These are phyloP conservation scores for Rhodamnia argentea DNA, from an alignment of 345 rosid species.

Conservation along the genomic window DNA sequence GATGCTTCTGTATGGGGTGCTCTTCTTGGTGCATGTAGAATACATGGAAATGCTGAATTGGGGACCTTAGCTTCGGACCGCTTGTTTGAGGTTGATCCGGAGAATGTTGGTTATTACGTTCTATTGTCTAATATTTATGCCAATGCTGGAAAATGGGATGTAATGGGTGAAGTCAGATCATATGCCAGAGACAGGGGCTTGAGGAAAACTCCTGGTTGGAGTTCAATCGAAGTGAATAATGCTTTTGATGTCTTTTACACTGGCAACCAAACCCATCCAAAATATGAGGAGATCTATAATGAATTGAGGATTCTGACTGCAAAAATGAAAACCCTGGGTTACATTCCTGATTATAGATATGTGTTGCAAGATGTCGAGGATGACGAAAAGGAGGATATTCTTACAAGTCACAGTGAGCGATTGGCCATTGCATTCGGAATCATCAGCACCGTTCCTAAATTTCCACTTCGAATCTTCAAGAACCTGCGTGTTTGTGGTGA, in stretches of 20 bases:
- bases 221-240: conserved; percentile 34
- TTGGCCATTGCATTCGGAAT: conserved; percentile 42
- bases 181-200: conserved; percentile 21
- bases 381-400: conserved; percentile 12
- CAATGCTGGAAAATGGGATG: conserved; percentile 35
- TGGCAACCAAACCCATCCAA: conserved; percentile 5
- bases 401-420: conserved; percentile 16
- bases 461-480: conserved; percentile 52
- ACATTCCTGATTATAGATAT: conserved; percentile 9
- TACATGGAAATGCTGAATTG: conserved; percentile 33
- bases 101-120: conserved; percentile 26
- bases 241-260: conserved; percentile 9
- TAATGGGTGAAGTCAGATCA: conserved; percentile 24
- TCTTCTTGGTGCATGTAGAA: conserved; percentile 43
- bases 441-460: conserved; percentile 48
- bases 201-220: conserved; percentile 41
- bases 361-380: conserved; percentile 22
- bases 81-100: conserved; percentile 24
- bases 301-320: conserved; percentile 9
- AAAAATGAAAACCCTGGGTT: conserved; percentile 9
- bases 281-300: conserved; percentile 4
- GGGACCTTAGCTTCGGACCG: conserved; percentile 26
- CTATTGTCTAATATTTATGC: conserved; percentile 35
- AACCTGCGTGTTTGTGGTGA: conserved; percentile 76
- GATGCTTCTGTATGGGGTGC: conserved; percentile 40